Base-by-base conservation (phyloP, 2,329 filamentous ascomycete genomes). In the Camptophora hylomeconis region DNA sequence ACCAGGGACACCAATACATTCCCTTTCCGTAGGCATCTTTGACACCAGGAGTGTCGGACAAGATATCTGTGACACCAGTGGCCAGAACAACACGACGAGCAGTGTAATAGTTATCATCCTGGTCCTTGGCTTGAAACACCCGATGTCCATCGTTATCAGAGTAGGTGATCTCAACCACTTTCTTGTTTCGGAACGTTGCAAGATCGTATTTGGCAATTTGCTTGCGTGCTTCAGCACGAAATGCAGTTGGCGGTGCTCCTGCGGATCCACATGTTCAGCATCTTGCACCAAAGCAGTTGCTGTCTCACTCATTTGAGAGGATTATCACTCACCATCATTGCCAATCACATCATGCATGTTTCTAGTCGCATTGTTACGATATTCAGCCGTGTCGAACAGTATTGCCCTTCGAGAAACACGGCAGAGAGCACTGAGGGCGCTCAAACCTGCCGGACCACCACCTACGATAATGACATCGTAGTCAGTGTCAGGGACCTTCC, bases 1-100 rank as follows among this genome's bases (percentile, higher is more conserved):
- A 75, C 71, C 71, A 75, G 0, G 69, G 69, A 31, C 71, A 75
- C 68, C 70, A 75, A 51, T 54, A 75, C 28, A 75, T 63, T 5
- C 71, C 72, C 34, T 65, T 58, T 26, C 67, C 69, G 61, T 66
- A 75, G 41, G 61, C 64, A 31, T 71, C 63, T 5, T 39, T 17
- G 0, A 75, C 30, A 1, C 72, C 71, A 0, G 70, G 69, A 0
- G 68, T 73, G 1, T 33, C 13, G 1, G 72, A 69, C 2, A 75
- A 49, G 14, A 69, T 45, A 40, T 75, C 70, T 5, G 49, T 51
- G 12, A 75, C 48, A 4, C 71, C 72, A 0, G 69, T 74, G 13
- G 59, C 70, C 3, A 75, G 58, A 18, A 75, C 52, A 19, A 75
- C 45, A 41, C 69, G 71, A 34, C 63, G 60, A 1, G 69, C 58